These are phyloP conservation scores for Pseudonectria buxi DNA, from an alignment of 2,329 filamentous ascomycete species.

Conservation along the genomic window DNA sequence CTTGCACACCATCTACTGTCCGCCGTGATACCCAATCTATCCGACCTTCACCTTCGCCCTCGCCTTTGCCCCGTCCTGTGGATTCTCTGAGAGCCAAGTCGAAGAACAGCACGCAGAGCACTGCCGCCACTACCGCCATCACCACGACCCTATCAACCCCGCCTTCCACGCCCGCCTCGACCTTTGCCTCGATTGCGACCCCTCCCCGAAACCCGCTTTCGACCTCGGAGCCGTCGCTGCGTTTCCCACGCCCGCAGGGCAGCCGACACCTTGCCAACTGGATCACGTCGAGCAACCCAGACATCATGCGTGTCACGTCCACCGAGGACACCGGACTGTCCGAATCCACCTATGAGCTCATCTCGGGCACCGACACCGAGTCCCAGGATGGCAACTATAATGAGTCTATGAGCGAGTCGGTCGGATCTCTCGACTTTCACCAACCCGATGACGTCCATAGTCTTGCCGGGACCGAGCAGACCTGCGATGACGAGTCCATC, in stretches of 20 bases:
- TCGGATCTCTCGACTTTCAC: constrained; percentile 42
- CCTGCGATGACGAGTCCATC: constrained; percentile 36
- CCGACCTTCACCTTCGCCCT: constrained; percentile 15
- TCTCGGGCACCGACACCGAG: constrained; percentile 46
- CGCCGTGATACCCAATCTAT: constrained; percentile 23
- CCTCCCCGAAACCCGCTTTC: constrained; percentile 22
- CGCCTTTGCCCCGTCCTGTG: constrained; percentile 1
- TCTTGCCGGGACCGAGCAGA: constrained; percentile 42
- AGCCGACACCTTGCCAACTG: constrained; percentile 52
- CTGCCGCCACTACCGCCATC: constrained; percentile 5
- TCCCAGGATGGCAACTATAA: constrained; percentile 43
- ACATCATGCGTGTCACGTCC: constrained; percentile 45
- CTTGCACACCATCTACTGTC: constrained; percentile 22
- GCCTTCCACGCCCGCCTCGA: constrained; percentile 12
- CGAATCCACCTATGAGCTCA: constrained; percentile 52
- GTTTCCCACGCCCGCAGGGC: constrained; percentile 50
- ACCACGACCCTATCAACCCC: constrained; percentile 6
- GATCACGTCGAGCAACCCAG: constrained; percentile 50
- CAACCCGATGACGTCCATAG: constrained; percentile 47
- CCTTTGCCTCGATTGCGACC: constrained; percentile 1
- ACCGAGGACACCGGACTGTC: constrained; percentile 45
- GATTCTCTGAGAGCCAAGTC: too few relatives aligned
- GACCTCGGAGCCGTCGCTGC: constrained; percentile 43
- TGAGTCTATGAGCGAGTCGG: constrained; percentile 43
- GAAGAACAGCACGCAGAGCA: too few relatives aligned